Evolutionary conservation across 2,329 filamentous ascomycete species (phyloP).

Genomic region (Gnomoniopsis sp.): DNA sequence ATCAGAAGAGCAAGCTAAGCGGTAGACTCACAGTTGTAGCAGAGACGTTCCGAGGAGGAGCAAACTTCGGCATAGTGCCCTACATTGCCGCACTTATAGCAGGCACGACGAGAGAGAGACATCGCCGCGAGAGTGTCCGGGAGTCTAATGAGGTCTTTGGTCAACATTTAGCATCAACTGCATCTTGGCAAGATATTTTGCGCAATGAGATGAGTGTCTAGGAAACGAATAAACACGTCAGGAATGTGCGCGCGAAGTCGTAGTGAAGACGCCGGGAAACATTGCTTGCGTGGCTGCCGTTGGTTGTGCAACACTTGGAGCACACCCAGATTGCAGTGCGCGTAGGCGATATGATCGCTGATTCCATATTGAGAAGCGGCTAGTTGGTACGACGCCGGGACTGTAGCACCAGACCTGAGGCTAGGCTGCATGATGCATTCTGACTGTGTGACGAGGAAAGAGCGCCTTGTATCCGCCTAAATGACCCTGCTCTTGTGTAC

Average conservation of each 20-base stretch:
- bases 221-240: neutral
- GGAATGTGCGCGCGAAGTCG: neutral
- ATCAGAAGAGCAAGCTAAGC: neutral
- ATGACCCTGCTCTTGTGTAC: neutral
- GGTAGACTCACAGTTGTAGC: conserved; percentile 86
- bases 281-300: neutral
- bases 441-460: conserved; percentile 21
- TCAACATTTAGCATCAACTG: neutral
- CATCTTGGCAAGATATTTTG: neutral
- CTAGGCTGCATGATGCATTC: conserved; percentile 24
- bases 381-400: conserved; percentile 1
- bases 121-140: conserved; percentile 43
- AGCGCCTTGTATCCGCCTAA: neutral
- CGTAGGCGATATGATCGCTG: neutral
- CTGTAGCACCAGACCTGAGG: conserved; percentile 6
- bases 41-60: conserved; percentile 95
- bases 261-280: neutral
- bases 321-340: neutral
- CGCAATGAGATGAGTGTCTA: conserved; percentile 18
- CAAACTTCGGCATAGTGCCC: conserved; percentile 86
- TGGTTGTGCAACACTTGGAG: neutral
- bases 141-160: conserved; percentile 21
- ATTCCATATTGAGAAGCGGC: conserved; percentile 5
- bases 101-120: conserved; percentile 79
- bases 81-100: conserved; percentile 81